These are phyloP conservation scores for Hysterium pulicare DNA, from an alignment of 2,329 filamentous ascomycete genomes.

Conservation along the genomic window DNA sequence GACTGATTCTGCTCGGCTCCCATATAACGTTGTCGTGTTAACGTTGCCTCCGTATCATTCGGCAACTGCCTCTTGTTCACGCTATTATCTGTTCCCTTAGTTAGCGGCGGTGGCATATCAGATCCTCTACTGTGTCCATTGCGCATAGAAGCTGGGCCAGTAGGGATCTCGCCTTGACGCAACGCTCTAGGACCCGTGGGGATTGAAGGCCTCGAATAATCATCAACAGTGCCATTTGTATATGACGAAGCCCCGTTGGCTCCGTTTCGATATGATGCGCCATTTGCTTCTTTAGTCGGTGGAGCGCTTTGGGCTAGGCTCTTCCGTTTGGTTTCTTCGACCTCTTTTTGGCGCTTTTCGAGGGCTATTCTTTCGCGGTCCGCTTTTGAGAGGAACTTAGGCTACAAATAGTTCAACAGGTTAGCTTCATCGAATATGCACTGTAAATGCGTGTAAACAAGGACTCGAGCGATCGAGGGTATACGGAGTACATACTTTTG, in stretches of 20 bases:
- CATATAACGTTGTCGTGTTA: conserved; percentile 82
- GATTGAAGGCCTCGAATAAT: conserved; percentile 33
- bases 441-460: conserved; percentile 20
- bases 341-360: conserved; percentile 72
- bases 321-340: conserved; percentile 56
- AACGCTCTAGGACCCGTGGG: conserved; percentile 73
- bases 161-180: conserved; percentile 50
- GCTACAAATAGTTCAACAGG: conserved; percentile 42
- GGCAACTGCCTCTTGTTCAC: conserved; percentile 34
- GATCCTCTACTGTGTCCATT: conserved; percentile 43
- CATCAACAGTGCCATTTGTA: not conserved
- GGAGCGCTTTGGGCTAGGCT: conserved; percentile 37
- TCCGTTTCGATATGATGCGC: conserved; percentile 6
- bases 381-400: conserved; percentile 80
- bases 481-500: conserved; percentile 56
- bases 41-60: conserved; percentile 65
- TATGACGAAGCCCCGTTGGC: conserved; percentile 3
- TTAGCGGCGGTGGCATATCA: conserved; percentile 54
- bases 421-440: conserved; percentile 18
- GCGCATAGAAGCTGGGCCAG: conserved; percentile 53
- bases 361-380: conserved; percentile 76
- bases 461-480: conserved; percentile 4
- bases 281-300: conserved; percentile 11
- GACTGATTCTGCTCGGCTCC: conserved; percentile 83
- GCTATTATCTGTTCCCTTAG: conserved; percentile 37